A percentile compares a stretch with the other conserved stretches of the same genome.
Conservation (phyloP, 257 asterid genomes). For the Datura wrightii region DNA sequence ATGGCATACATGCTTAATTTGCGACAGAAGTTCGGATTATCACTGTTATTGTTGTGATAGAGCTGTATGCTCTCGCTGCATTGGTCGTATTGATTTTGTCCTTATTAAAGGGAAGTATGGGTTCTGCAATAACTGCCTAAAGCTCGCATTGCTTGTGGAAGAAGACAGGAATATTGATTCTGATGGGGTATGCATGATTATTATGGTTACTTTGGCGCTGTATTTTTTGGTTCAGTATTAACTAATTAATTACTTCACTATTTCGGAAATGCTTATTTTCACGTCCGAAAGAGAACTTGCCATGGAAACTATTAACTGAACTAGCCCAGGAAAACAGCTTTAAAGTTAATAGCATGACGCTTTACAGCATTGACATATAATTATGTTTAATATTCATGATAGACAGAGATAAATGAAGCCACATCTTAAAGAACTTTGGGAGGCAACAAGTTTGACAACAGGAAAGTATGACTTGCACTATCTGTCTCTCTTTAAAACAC, state of each 20-base stretch:
- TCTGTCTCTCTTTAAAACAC: neutral
- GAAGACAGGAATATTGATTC: conserved; percentile 60
- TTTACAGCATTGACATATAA: neutral
- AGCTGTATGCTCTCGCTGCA: conserved; percentile 69
- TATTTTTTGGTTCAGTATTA: conserved; percentile 27
- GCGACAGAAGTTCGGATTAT: conserved; percentile 46
- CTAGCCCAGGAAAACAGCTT: conserved; percentile 21
- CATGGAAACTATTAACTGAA: conserved; percentile 8
- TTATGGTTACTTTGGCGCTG: conserved; percentile 20
- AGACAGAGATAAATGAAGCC: neutral
- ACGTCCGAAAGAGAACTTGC: neutral
- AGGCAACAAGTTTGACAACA: neutral
- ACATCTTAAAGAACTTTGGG: conserved; percentile 15
- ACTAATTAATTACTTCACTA: neutral
- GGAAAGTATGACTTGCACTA: neutral
- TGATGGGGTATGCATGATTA: conserved; percentile 70
- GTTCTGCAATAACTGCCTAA: conserved; percentile 68
- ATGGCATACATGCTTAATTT: conserved; percentile 71
- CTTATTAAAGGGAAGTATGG: conserved; percentile 66
- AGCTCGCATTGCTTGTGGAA: conserved; percentile 72
- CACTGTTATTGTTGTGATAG: conserved; percentile 74
- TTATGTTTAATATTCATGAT: conserved; percentile 6
- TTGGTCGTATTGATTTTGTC: conserved; percentile 39
- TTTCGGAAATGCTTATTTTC: conserved; percentile 22
- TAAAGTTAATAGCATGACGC: neutral